Conservation (phyloP, 495 filamentous ascomycete genomes). For the Tricharina praecox region DNA sequence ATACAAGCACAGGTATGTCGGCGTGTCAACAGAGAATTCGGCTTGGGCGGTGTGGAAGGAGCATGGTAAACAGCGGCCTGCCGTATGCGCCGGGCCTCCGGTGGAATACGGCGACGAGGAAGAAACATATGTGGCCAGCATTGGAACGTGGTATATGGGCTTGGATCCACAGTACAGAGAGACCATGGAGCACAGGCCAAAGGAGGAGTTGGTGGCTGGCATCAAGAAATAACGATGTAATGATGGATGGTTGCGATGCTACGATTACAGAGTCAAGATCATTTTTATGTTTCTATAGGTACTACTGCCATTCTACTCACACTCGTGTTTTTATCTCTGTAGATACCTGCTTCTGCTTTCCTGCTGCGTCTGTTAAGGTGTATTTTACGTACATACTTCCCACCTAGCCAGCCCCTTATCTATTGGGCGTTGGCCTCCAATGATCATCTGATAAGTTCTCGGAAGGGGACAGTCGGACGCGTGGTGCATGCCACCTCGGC, state of each 20-base stretch:
- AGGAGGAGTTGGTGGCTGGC: slow-evolving; percentile 9
- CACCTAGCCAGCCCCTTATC: too few species aligned
- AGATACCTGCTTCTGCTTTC: too few species aligned
- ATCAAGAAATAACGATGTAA: neutral
- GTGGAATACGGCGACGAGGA: slow-evolving; percentile 49
- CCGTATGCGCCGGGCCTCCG: slow-evolving; percentile 42
- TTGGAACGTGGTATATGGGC: slow-evolving; percentile 38
- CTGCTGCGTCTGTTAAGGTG: too few species aligned
- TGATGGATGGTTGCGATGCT: too few species aligned
- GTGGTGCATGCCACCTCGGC: too few species aligned
- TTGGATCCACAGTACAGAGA: slow-evolving; percentile 25
- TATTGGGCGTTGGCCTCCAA: too few species aligned
- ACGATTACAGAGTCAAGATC: too few species aligned
- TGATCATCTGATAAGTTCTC: too few species aligned
- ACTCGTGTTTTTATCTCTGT: too few species aligned
- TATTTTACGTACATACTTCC: too few species aligned
- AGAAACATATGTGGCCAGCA: slow-evolving; percentile 34
- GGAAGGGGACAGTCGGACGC: neutral
- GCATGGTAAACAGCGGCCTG: slow-evolving; percentile 24
- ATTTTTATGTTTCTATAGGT: too few species aligned
- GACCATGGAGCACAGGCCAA: slow-evolving; percentile 24
- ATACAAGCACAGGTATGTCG: slow-evolving; percentile 28
- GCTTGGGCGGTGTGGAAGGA: slow-evolving; percentile 48
- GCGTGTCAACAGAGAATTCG: slow-evolving; percentile 35
- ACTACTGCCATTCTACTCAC: too few species aligned